Base-by-base conservation (phyloP, 177 flowering plant genomes). In the Vitis hybrid region DNA sequence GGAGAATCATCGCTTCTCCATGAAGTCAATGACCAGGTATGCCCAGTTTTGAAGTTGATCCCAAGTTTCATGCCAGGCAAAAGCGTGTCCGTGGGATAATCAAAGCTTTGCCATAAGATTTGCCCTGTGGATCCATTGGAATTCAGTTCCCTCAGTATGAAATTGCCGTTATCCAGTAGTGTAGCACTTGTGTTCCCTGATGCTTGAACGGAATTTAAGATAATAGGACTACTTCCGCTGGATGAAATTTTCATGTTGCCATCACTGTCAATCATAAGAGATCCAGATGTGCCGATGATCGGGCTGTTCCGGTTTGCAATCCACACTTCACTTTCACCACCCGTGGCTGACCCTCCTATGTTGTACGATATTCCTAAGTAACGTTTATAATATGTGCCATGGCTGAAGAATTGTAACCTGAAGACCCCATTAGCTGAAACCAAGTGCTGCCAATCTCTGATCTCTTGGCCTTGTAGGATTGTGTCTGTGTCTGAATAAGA, bases 11-110 rank as follows among this genome's bases (percentile, higher is more conserved):
- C 20, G 15, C 68, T 61, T 29, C 26, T 1, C 74, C 74, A 66
- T 26, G 78, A 75, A 66, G 63, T 61, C 9, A 75, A 53, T 0
- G 60, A 34, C 62, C 69, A 39, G 3, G 22, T 55, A 1, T 61
- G 61, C 3, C 70, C 67, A 0, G 73, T 75, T 34, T 61, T 70
- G 1, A 66, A 19, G 11, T 75, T 59, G 10, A 75, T 34, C n/a
- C 78, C 78, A 0, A 75, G 55, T 50, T 75, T 75, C 78, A 75
- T 75, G 19, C 70, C 78, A 29, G 73, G 71, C 62, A 75, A 52
- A n/a, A 66, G 50, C 1, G 69, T 66, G 57, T 67, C 55, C 0
- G 50, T 50, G 2, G 74, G 78, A 16, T 66, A 57, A 67, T 75
- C 70, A 57, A 70, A 70, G 50, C 71, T 70, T 20, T 75, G 71